Evolutionary conservation across 768 basidiomycete genomes (phyloP).

Genomic region (Fomitopsis pulvina): DNA sequence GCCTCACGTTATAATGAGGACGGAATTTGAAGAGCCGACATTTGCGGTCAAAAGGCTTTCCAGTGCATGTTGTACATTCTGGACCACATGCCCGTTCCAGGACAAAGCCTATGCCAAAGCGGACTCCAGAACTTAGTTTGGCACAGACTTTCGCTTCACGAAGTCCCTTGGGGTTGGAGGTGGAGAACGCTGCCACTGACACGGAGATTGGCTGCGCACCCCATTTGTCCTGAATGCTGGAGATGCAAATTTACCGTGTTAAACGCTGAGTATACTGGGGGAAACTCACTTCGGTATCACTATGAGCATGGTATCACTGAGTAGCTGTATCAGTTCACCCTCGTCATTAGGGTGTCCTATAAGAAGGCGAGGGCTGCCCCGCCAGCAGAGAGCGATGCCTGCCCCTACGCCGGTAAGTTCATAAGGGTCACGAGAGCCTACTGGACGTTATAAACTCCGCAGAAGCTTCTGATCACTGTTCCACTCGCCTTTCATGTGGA

Average conservation of each 20-base stretch:
- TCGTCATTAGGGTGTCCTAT: slow-evolving; percentile 69
- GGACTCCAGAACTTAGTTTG: slow-evolving; percentile 75
- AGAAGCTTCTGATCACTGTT: neutral
- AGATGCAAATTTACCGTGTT: neutral
- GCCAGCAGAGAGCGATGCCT: slow-evolving; percentile 84
- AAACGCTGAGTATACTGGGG: neutral
- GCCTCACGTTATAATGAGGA: slow-evolving; percentile 70
- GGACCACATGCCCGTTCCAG: slow-evolving; percentile 77
- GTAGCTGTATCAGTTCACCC: slow-evolving; percentile 75
- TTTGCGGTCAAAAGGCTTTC: slow-evolving; percentile 59
- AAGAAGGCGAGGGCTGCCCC: slow-evolving; percentile 62
- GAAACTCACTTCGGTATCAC: slow-evolving; percentile 75
- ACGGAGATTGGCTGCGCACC: slow-evolving; percentile 1
- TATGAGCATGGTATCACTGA: slow-evolving; percentile 73
- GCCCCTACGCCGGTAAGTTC: slow-evolving; percentile 62
- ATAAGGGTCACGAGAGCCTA: slow-evolving; percentile 83
- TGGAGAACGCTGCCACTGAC: neutral
- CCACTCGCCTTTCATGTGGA: slow-evolving; percentile 77
- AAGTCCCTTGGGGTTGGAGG: neutral
- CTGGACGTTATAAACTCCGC: neutral
- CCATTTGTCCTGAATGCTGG: slow-evolving; percentile 19
- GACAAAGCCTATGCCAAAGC: slow-evolving; percentile 79
- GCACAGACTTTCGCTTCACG: slow-evolving; percentile 66
- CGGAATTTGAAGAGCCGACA: slow-evolving; percentile 78
- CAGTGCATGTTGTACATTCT: slow-evolving; percentile 57